phyloP scores from a whole-genome alignment of 495 filamentous ascomycete genomes.

The Oidiodendron maius region DNA sequence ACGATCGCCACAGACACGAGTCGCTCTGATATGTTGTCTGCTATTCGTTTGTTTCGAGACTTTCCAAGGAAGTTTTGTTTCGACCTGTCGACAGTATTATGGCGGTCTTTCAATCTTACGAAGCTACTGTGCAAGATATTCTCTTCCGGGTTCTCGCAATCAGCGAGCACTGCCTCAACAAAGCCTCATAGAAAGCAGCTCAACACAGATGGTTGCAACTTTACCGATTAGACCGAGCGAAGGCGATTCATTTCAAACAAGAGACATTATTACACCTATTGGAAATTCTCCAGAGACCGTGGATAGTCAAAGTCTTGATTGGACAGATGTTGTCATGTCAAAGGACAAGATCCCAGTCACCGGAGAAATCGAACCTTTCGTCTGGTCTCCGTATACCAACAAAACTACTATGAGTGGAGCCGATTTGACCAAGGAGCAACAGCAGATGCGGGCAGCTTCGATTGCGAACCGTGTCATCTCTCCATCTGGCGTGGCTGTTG shows the following conservation, averaged over 20 bases:
- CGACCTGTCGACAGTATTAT: conserved; percentile 17
- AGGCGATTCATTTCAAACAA: conserved; percentile 7
- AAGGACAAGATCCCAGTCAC: not conserved
- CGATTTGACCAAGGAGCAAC: conserved; percentile 5
- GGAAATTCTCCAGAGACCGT: conserved; percentile 13
- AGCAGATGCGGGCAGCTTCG: not conserved
- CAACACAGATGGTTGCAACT: not conserved
- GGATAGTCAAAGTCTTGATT: not conserved
- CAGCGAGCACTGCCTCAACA: not conserved
- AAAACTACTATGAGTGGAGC: conserved; percentile 1
- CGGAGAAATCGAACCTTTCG: conserved; percentile 1
- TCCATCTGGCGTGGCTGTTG: not conserved
- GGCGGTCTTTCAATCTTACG: conserved; percentile 18
- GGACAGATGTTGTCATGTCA: not conserved
- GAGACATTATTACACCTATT: conserved; percentile 10
- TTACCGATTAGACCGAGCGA: conserved; percentile 3
- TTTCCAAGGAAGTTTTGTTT: conserved; percentile 14
- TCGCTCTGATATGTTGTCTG: conserved; percentile 17
- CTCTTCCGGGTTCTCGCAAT: conserved; percentile 7
- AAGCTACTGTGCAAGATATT: conserved; percentile 16
- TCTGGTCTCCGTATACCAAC: not conserved
- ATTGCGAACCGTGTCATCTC: not conserved
- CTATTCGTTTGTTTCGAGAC: conserved; percentile 23
- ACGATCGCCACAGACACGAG: conserved; percentile 11
- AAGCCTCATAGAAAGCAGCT: not conserved